Evolutionary conservation across 2,329 filamentous ascomycete species (phyloP), one percentile per base, ranked within the genome.

Genomic region (Aspergillus bombycis): DNA sequence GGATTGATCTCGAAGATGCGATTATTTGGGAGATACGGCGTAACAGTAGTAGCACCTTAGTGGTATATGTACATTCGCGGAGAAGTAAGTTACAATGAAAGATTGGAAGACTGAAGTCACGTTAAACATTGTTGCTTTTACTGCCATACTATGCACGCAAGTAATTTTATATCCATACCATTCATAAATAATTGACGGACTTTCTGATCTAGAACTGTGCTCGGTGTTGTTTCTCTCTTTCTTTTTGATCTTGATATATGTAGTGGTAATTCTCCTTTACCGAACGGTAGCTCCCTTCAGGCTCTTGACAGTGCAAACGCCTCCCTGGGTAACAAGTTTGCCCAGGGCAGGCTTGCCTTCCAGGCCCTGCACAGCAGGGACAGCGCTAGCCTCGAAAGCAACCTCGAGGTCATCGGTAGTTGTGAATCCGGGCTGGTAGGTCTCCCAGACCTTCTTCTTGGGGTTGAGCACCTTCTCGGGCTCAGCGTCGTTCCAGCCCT

Each of bases 401-500:
- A 97, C 94, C 80, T 94, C 91, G 58, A 94, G 84, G 54, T 79
- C 80, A 9, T 90, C 90, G 1, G 91, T 96, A 9, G 94, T 99
- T 34, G 92, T 96, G 82, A 98, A 98, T 0, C 94, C 95, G 1
- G 94, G 93, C 85, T 98, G 94, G 81, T 97, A 92, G 11, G 86
- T 92, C 85, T 99, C 95, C 94, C 94, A 98, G 65, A 98, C 84
- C 89, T 98, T 98, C 89, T 98, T 99, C 90, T 99, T 99, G 63
- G 95, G 95, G 85, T 98, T 99, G 62, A 99, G 86, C 58, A 94
- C 88, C 66, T 90, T 90, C 85, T 99, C 95, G 0, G 95, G 93
- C 84, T 96, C 91, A 64, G 93, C 94, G 78, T 92, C 86, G 54
- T 70, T 73, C 89, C 92, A 99, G 55, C 95, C 95, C 77, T 98